Evolutionary conservation across 768 basidiomycete species (phyloP), one percentile per base, ranked within the genome.

Genomic region (Epithele typhae): DNA sequence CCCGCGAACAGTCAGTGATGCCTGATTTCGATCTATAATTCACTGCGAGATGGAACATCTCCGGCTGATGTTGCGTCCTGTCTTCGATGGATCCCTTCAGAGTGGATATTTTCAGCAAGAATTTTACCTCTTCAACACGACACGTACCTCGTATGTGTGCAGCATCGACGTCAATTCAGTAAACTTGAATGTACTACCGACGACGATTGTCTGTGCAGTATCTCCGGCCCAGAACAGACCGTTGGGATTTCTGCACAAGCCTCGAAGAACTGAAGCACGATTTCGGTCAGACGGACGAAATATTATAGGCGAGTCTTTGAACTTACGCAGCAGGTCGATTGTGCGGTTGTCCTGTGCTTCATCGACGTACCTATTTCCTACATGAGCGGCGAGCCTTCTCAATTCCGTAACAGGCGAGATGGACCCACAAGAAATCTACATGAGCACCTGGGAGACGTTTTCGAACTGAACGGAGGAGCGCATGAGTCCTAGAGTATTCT

Each of bases 21-120:
- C 86, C 86, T 0, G 74, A 74, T 55, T 86, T 82, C 0, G 82
- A 85, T 4, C 85, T 75, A 54, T 84, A 86, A 56, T 88, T 88
- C 38, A 73, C 64, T 0, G 73, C 62, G 0, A 88, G 68, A 52
- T 81, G 76, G 55, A 87, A 87, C 0, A 68, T 66, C 4, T 66
- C 70, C 0, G 32, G 43, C 8, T 18, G 19, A 8, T n/a, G n/a
- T n/a, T 24, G 10, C 23, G 15, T 19, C 11, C 8, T 9, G 33
- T 14, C 2, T 35, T 35, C 4, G 11, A 19, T 4, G 17, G 37
- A n/a, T 37, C 17, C 17, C 11, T 5, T 6, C 17, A 11, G 17
- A 4, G 21, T 1, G 37, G 6, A 30, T n/a, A 3, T 1, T 18
- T n/a, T n/a, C n/a, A n/a, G 17, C 17, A 11, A 3, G n/a, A 5